A percentile compares a stretch with the other conserved stretches of the same genome.
These are phyloP conservation scores for Aspergillus sp. DNA, from an alignment of 2,329 filamentous ascomycete genomes.

Conservation along the genomic window DNA sequence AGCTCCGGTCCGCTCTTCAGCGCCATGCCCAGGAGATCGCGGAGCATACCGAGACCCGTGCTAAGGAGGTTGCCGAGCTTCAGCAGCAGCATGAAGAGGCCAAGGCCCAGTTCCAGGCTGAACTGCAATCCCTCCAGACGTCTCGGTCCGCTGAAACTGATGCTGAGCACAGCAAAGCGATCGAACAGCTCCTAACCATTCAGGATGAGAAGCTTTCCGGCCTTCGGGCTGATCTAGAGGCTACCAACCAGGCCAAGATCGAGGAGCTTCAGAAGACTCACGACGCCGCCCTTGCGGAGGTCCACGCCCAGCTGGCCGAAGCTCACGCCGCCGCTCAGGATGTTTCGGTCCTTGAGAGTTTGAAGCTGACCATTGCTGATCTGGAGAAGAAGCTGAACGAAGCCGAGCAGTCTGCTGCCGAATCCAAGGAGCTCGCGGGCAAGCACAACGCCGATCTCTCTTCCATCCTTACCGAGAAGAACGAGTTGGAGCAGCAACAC, in stretches of 20 bases:
- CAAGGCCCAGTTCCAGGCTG: conserved; percentile 36
- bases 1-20: conserved; percentile 24
- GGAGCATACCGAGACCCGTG: conserved; percentile 29
- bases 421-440: conserved; percentile 46
- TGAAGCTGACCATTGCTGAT: conserved; percentile 47
- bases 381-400: conserved; percentile 67
- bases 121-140: conserved; percentile 38
- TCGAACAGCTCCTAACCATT: conserved; percentile 43
- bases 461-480: conserved; percentile 45
- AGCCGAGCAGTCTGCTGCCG: conserved; percentile 47
- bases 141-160: conserved; percentile 40
- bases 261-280: conserved; percentile 40
- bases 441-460: conserved; percentile 50
- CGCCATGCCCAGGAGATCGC: conserved; percentile 32
- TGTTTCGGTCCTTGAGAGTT: conserved; percentile 37
- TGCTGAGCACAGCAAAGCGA: conserved; percentile 41
- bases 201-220: conserved; percentile 43
- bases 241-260: conserved; percentile 37
- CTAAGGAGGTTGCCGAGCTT: conserved; percentile 36
- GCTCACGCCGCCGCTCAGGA: conserved; percentile 40
- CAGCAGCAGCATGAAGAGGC: conserved; percentile 39
- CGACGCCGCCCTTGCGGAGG: conserved; percentile 34
- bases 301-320: conserved; percentile 37
- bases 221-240: conserved; percentile 40
- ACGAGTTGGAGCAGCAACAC: conserved; percentile 47